Percentiles rank a stretch among this genome's conserved stretches.
phyloP scores from a whole-genome alignment of 2,329 filamentous ascomycete genomes.

The Aspergillus spinulosporus region DNA sequence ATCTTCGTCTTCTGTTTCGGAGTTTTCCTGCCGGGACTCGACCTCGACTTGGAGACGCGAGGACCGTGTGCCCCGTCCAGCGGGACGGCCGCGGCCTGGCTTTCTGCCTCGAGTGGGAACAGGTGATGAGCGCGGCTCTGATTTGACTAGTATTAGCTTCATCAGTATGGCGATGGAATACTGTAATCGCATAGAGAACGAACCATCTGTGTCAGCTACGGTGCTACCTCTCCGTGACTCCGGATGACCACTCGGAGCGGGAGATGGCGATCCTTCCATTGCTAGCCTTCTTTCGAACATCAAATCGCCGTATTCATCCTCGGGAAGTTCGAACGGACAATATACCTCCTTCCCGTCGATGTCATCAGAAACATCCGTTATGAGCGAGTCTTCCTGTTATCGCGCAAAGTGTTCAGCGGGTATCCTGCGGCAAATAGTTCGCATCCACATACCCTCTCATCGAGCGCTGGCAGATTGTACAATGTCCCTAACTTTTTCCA shows the following conservation, averaged over 20 bases:
- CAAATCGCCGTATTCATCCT: slow-evolving; percentile 49
- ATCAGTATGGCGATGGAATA: neutral
- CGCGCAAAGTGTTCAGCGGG: neutral
- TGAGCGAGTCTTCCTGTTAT: slow-evolving; percentile 55
- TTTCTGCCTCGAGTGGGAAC: slow-evolving; percentile 44
- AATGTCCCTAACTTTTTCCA: slow-evolving; percentile 82
- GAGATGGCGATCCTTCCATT: slow-evolving; percentile 45
- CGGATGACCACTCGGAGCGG: slow-evolving; percentile 35
- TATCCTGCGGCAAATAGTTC: neutral
- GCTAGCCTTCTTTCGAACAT: slow-evolving; percentile 52
- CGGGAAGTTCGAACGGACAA: slow-evolving; percentile 65
- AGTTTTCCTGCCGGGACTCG: slow-evolving; percentile 33
- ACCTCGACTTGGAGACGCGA: slow-evolving; percentile 44
- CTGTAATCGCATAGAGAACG: slow-evolving; percentile 11
- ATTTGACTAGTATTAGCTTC: neutral
- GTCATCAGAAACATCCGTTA: slow-evolving; percentile 60
- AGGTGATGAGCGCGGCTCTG: slow-evolving; percentile 47
- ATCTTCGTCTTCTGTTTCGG: slow-evolving; percentile 38
- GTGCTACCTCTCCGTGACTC: slow-evolving; percentile 47
- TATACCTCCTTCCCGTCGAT: slow-evolving; percentile 56
- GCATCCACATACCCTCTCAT: slow-evolving; percentile 72
- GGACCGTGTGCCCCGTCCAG: slow-evolving; percentile 39
- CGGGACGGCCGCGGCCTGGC: slow-evolving; percentile 34
- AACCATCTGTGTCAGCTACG: slow-evolving; percentile 51
- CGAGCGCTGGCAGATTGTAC: slow-evolving; percentile 82